Evolutionary conservation across 192 early-diverging fungal species (phyloP).

Genomic region (Linderina pennispora): DNA sequence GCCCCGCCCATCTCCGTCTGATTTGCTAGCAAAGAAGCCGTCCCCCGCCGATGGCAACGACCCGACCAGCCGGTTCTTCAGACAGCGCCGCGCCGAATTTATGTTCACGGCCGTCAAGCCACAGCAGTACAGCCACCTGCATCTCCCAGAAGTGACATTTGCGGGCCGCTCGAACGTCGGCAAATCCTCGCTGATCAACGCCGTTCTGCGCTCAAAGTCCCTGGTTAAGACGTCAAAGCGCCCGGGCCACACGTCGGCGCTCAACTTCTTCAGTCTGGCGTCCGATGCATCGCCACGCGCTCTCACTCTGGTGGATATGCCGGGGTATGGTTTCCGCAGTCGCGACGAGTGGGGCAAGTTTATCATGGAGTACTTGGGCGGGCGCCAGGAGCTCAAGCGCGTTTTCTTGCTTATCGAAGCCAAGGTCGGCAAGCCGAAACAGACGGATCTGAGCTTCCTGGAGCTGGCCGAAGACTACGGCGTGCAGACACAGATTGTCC

Average conservation of each 20-base stretch:
- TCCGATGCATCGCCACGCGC: slow-evolving; percentile 11
- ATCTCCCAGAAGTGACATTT: slow-evolving; percentile 38
- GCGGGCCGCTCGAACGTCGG: slow-evolving; percentile 48
- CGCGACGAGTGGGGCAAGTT: slow-evolving; percentile 45
- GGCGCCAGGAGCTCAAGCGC: slow-evolving; percentile 30
- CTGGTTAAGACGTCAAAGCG: slow-evolving; percentile 46
- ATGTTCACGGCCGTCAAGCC: slow-evolving; percentile 26
- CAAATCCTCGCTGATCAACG: slow-evolving; percentile 45
- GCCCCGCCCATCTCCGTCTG: no score
- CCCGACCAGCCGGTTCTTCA: slow-evolving; percentile 12
- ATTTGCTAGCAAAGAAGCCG: no score
- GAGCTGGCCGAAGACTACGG: slow-evolving; percentile 25
- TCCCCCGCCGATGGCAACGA: no score
- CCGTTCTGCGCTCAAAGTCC: slow-evolving; percentile 20
- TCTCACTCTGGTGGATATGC: slow-evolving; percentile 48
- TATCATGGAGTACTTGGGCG: slow-evolving; percentile 35
- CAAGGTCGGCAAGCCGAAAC: slow-evolving; percentile 47
- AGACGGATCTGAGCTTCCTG: slow-evolving; percentile 33
- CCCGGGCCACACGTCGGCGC: slow-evolving; percentile 39
- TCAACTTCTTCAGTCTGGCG: slow-evolving; percentile 35
- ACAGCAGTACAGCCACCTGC: slow-evolving; percentile 14
- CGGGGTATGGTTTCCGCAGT: slow-evolving; percentile 50
- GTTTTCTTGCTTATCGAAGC: slow-evolving; percentile 47
- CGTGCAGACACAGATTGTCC: slow-evolving; percentile 24
- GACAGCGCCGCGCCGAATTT: slow-evolving; percentile 36